Evolutionary conservation across 768 basidiomycete species (phyloP).

Genomic region (Collybia sp.): DNA sequence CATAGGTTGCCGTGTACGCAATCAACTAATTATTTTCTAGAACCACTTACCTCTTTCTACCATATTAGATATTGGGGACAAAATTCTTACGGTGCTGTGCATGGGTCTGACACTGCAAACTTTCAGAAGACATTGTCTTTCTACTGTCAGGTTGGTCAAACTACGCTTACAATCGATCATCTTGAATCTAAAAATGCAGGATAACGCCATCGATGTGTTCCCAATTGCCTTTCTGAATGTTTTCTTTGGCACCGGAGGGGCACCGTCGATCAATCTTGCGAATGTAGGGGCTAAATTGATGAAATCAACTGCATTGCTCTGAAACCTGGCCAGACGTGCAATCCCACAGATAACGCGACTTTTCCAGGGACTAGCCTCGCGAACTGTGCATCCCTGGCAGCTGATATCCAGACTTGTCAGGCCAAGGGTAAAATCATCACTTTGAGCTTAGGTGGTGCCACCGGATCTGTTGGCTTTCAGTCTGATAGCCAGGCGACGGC

Average conservation of each 20-base stretch:
- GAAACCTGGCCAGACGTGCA: constrained; percentile 48
- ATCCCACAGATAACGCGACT: constrained; percentile 44
- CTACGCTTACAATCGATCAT: constrained; percentile 3
- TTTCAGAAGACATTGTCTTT: constrained; percentile 59
- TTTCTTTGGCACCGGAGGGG: constrained; percentile 59
- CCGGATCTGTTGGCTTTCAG: constrained; percentile 56
- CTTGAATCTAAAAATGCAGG: constrained; percentile 26
- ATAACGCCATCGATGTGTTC: constrained; percentile 63
- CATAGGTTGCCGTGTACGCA: constrained; percentile 52
- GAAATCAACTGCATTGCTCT: neutral
- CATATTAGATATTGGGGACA: constrained; percentile 65
- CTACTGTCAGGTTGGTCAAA: constrained; percentile 50
- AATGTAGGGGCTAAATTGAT: constrained; percentile 37
- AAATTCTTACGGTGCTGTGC: constrained; percentile 64
- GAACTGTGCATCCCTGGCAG: constrained; percentile 55
- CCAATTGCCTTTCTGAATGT: constrained; percentile 65
- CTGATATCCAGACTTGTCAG: constrained; percentile 64
- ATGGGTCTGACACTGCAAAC: constrained; percentile 40
- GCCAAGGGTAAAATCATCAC: constrained; percentile 58
- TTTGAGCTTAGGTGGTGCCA: constrained; percentile 56
- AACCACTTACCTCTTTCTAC: neutral
- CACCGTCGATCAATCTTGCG: constrained; percentile 64
- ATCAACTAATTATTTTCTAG: neutral
- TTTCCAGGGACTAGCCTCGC: constrained; percentile 62
- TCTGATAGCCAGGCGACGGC: constrained; percentile 50